Conservation (phyloP, 208 protist genomes). For the Trypanosoma avium region DNA sequence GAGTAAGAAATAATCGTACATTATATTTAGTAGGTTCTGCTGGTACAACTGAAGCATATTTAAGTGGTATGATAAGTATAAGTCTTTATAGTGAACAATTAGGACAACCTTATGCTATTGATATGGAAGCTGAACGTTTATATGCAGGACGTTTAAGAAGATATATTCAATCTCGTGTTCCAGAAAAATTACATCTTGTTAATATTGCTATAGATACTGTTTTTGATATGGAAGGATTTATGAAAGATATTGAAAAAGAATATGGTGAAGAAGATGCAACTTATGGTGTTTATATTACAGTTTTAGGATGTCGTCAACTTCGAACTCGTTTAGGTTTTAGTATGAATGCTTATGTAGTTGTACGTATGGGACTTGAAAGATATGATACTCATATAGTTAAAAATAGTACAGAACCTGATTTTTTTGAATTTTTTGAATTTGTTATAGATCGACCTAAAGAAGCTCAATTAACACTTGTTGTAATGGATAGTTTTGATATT, state of each 20-base stretch:
- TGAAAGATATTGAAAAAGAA: constrained; percentile 54
- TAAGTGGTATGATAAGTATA: constrained; percentile 72
- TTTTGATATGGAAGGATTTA: constrained; percentile 85
- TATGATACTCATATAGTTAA: constrained; percentile 72
- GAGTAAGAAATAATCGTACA: constrained; percentile 47
- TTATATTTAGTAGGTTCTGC: constrained; percentile 68
- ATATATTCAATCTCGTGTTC: constrained; percentile 57
- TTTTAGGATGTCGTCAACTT: constrained; percentile 73
- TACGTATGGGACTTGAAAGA: constrained; percentile 61
- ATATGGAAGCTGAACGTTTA: constrained; percentile 40
- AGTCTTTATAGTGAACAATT: constrained; percentile 68
- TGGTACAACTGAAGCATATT: constrained; percentile 65
- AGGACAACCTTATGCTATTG: constrained; percentile 66
- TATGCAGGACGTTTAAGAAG: constrained; percentile 66
- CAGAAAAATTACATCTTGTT: constrained; percentile 75
- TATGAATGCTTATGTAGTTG: constrained; percentile 75
- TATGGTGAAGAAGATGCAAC: constrained; percentile 74
- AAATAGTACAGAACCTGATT: constrained; percentile 72
- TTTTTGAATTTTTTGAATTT: constrained; percentile 86
- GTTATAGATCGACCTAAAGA: constrained; percentile 50
- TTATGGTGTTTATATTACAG: constrained; percentile 71
- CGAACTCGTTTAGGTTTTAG: constrained; percentile 43
- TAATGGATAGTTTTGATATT: constrained; percentile 79
- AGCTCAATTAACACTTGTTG: constrained; percentile 51
- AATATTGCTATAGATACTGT: constrained; percentile 67